These are phyloP conservation scores for Linnemannia hyalina DNA, from an alignment of 192 early-diverging fungal species.

Conservation along the genomic window DNA sequence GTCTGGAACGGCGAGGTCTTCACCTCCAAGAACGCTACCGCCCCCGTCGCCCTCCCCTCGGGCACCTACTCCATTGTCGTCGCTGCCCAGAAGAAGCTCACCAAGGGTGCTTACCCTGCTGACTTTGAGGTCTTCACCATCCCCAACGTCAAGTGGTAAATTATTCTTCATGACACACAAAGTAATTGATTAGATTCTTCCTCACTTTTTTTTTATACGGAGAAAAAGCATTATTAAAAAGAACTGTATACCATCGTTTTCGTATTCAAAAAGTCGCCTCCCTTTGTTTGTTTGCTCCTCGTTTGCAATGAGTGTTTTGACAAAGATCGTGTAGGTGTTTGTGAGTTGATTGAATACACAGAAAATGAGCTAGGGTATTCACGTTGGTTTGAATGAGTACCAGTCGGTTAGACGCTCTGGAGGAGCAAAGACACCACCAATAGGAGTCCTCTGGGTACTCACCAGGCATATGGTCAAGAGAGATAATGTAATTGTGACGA, in stretches of 20 bases:
- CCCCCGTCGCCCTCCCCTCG: not conserved
- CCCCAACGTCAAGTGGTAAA: constrained; percentile 18
- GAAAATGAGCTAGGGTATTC: too few relatives aligned
- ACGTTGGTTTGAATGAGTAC: too few relatives aligned
- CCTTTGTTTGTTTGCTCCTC: not conserved
- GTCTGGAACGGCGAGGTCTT: constrained; percentile 38
- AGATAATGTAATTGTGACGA: too few relatives aligned
- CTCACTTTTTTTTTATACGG: not conserved
- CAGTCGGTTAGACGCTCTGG: too few relatives aligned
- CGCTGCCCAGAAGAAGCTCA: constrained; percentile 49
- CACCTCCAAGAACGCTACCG: not conserved
- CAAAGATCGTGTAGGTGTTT: too few relatives aligned
- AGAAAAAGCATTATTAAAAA: not conserved
- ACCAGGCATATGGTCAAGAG: too few relatives aligned
- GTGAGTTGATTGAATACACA: too few relatives aligned
- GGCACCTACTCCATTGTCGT: constrained; percentile 34
- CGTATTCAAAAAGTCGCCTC: not conserved
- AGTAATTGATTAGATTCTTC: not conserved
- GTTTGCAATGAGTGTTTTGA: too few relatives aligned
- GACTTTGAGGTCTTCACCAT: constrained; percentile 42
- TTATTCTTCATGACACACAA: not conserved
- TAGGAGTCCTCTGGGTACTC: too few relatives aligned
- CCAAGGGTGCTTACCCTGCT: constrained; percentile 29
- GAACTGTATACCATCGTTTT: not conserved
- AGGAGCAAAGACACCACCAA: too few relatives aligned